A percentile compares a stretch with the other conserved stretches of the same genome.
Conservation (phyloP, 345 rosid genomes). For the Abelmoschus esculentus region DNA sequence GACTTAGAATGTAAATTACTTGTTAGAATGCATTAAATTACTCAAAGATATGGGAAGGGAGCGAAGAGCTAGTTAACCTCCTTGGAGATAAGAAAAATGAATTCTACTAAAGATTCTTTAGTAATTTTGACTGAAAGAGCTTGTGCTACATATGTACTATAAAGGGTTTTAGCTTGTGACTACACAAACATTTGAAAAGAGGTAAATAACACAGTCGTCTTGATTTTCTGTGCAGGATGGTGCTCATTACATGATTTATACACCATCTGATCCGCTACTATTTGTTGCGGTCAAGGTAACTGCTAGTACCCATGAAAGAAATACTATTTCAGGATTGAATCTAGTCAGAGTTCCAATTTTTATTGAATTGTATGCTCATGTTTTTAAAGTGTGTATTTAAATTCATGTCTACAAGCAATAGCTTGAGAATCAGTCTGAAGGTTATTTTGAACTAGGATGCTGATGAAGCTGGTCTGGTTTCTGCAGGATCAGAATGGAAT, state of each 20-base stretch:
- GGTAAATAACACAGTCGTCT: neutral
- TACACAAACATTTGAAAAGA: neutral
- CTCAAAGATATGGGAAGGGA: neutral
- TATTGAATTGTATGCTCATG: neutral
- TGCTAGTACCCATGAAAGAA: neutral
- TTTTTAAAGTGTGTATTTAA: neutral
- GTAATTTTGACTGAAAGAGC: neutral
- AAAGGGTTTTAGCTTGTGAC: neutral
- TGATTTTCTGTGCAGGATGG: slow-evolving; percentile 57
- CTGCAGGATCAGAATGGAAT: slow-evolving; percentile 70
- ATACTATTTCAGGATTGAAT: slow-evolving; percentile 1
- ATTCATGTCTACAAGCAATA: neutral
- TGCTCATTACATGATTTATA: slow-evolving; percentile 85
- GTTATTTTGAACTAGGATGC: slow-evolving; percentile 6
- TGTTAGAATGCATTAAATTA: neutral
- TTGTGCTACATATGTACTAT: neutral
- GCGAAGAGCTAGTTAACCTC: neutral
- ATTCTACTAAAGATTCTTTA: no score
- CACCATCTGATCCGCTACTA: slow-evolving; percentile 72
- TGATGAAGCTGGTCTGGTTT: slow-evolving; percentile 18
- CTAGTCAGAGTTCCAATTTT: neutral
- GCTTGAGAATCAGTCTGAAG: neutral
- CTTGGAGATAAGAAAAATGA: no score
- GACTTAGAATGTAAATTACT: neutral
- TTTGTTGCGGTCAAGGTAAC: slow-evolving; percentile 81